Evolutionary conservation across 1,284 basidiomycete species (phyloP), one percentile per base, ranked within the genome.

Genomic region (Malassezia obtusa): DNA sequence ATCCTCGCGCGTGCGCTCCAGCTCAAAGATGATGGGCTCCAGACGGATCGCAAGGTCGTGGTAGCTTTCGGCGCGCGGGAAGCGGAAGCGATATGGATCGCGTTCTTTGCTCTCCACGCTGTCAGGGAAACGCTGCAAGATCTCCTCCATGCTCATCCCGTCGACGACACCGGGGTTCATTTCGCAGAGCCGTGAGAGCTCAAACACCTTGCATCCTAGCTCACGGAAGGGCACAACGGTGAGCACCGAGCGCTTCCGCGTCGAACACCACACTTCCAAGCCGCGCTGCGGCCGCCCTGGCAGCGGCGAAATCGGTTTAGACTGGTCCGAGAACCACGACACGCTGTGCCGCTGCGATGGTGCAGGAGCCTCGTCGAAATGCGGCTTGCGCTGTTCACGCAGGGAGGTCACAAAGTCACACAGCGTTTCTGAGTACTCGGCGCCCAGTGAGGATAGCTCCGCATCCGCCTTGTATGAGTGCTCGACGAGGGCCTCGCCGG

Each of bases 381-480:
- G 19, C 7, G 38, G 19, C 19, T 17, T 41, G 15, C 22, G 43
- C 11, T 45, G 22, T 12, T 58, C 61, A 39, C 65, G 71, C 60
- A 63, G 56, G 50, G 50, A 67, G 56, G 58, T 68, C 63, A 60
- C 59, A 45, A 63, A 74, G 45, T 62, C 72, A 58, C 64, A 61
- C 28, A 77, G 60, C 38, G 73, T 80, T 65, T 89, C 85, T 0
- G 91, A 84, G 64, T 98, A 99, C 58, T 94, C 89, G 86, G 88
- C 89, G 5, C 92, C 92, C 0, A 85, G 84, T 2, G 88, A 86
- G 0, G 89, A 94, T 8, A 99, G 81, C 71, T 96, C 94, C 0
- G 92, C 90, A 71, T 98, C 92, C 26, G 92, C 91, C 77, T 94
- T 95, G 79, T 92, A 98, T 4, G 91, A 94, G 74, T 98, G 94